Conservation (phyloP, 75 land plant species). For the Pinus albicaulis region DNA sequence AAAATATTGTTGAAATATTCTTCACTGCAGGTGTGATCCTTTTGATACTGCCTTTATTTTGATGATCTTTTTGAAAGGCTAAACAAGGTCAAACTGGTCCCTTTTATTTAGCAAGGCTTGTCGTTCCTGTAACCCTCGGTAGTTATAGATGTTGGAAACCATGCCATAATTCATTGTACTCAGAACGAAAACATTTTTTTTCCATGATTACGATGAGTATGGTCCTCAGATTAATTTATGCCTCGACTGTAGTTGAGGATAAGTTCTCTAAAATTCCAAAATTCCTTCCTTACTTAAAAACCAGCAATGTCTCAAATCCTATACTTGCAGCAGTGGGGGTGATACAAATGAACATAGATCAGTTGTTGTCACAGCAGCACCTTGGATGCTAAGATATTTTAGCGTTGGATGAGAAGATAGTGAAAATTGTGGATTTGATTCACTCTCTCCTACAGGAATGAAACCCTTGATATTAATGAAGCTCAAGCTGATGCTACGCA, state of each 20-base stretch:
- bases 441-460: conserved; percentile 10
- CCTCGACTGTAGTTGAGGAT: conserved; percentile 55
- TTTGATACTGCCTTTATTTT: too few relatives aligned
- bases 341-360: conserved; percentile 61
- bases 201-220: too few relatives aligned
- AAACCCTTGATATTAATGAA: conserved; percentile 69
- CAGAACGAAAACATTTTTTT: fast-evolving
- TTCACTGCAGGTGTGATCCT: too few relatives aligned
- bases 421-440: conserved; percentile 17
- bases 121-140: too few relatives aligned
- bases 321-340: conserved; percentile 41
- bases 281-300: conserved; percentile 57
- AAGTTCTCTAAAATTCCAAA: conserved; percentile 26
- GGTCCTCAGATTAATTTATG: conserved; percentile 40
- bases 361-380: conserved; percentile 56
- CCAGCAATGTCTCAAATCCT: conserved; percentile 85
- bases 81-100: too few relatives aligned
- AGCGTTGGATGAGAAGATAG: conserved; percentile 36
- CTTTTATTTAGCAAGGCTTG: too few relatives aligned
- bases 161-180: too few relatives aligned
- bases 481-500: conserved; percentile 58
- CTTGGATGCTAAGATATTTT: conserved; percentile 42
- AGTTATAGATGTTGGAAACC: too few relatives aligned
- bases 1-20: too few relatives aligned
- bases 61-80: too few relatives aligned